phyloP scores from a whole-genome alignment of 768 basidiomycete species.

The Mycena vulgaris region DNA sequence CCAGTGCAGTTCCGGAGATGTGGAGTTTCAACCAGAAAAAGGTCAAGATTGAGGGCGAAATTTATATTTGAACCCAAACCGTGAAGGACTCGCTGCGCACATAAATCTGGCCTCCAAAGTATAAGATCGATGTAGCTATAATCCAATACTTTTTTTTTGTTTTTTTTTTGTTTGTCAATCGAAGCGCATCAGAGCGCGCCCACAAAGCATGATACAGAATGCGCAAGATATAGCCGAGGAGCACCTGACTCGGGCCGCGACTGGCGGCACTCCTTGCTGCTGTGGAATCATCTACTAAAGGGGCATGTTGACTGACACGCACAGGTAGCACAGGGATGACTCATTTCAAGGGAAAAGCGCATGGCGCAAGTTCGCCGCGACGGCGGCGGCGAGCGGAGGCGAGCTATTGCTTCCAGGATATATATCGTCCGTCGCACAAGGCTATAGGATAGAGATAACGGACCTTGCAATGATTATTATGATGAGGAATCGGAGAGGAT shows the following conservation, averaged over 20 bases:
- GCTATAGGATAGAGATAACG: too few species aligned
- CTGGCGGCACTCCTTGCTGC: background rate
- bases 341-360: background rate
- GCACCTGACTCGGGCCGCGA: background rate
- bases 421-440: background rate
- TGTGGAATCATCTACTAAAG: background rate
- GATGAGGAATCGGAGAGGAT: too few species aligned
- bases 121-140: background rate
- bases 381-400: background rate
- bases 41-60: too few species aligned
- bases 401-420: too few species aligned
- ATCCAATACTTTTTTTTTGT: background rate
- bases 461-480: too few species aligned
- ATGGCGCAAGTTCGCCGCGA: background rate
- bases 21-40: too few species aligned
- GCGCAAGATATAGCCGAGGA: background rate
- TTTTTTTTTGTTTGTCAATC: background rate
- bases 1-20: too few species aligned
- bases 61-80: too few species aligned
- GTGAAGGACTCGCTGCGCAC: too few species aligned
- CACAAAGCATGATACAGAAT: background rate
- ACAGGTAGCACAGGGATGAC: background rate
- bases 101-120: too few species aligned
- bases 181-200: background rate
- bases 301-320: background rate